Percentiles rank a stretch among this genome's conserved stretches.
phyloP scores from a whole-genome alignment of 805 yeast species.

The Yueomyces sp. region DNA sequence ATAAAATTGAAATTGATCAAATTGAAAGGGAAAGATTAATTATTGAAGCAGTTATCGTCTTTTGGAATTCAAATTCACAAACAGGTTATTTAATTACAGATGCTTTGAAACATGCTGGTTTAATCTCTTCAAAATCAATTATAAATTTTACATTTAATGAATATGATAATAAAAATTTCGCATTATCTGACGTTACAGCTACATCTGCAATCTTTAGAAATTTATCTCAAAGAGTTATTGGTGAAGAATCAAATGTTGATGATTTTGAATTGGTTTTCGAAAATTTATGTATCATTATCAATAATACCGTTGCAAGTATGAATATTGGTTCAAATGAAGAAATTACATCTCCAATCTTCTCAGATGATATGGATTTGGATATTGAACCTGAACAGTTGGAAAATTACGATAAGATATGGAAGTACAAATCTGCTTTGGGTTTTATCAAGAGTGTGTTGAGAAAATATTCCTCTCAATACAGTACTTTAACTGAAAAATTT shows the following conservation, averaged over 20 bases:
- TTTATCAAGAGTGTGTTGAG: constrained; percentile 29
- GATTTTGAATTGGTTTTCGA: constrained; percentile 20
- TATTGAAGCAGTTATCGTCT: constrained; percentile 42
- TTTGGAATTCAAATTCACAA: constrained; percentile 55
- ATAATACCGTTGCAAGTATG: constrained; percentile 10
- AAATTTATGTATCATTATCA: constrained; percentile 12
- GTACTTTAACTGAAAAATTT: constrained; percentile 13
- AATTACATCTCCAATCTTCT: constrained; percentile 8
- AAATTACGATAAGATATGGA: constrained; percentile 28
- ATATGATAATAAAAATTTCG: constrained; percentile 22
- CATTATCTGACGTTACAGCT: constrained; percentile 32
- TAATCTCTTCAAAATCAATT: constrained; percentile 30
- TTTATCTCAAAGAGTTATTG: constrained; percentile 12
- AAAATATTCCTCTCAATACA: constrained; percentile 33
- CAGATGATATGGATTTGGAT: constrained; percentile 16
- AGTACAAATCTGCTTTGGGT: constrained; percentile 26
- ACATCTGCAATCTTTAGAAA: constrained; percentile 31
- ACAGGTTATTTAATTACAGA: constrained; percentile 49
- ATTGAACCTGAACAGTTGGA: constrained; percentile 14
- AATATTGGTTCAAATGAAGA: constrained; percentile 7
- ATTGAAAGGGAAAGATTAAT: constrained; percentile 29
- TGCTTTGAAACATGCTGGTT: constrained; percentile 32
- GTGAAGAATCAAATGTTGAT: not conserved
- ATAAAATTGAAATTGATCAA: constrained; percentile 17
- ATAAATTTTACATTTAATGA: constrained; percentile 31